Evolutionary conservation across 192 early-diverging fungal genomes (phyloP), one percentile per base, ranked within the genome.

Genomic region (Coemansia erecta): DNA sequence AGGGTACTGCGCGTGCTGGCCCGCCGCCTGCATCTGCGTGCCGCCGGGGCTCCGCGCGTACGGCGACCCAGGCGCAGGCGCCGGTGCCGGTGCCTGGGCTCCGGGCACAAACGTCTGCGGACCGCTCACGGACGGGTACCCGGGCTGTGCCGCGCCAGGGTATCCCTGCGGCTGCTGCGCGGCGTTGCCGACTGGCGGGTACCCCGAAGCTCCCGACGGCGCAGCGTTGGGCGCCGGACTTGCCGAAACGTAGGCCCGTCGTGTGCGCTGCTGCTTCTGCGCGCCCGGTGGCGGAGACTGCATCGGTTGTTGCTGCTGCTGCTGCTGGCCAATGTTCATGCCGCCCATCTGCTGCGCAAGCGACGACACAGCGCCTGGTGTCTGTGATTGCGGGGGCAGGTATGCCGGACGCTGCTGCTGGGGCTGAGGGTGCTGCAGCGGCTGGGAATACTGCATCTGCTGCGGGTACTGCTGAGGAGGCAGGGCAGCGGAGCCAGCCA

Each of bases 51-150:
- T 39, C 51, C 53, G 47, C 41, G 60, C 47, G 60, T 70, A 53
- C 24, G 70, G 60, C 43, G 73, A 40, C 17, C 46, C 63, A 48
- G 54, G 11, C n/a, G 46, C 46, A 15, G 67, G 47, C 64, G 44
- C 53, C 28, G 76, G 68, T 46, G 56, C 41, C 19, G 72, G 72
- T 40, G 62, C 70, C 40, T 58, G 63, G 5, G 63, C 69, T n/a
- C 69, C 77, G 2, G 77, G 77, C 21, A 78, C 70, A 66, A 72
- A 78, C 2, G 69, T 72, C 52, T 78, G 70, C 23, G 64, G 75
- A 2, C 69, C 75, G 17, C 54, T 24, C 35, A 66, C 39, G 2
- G 75, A 64, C 14, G 56, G 61, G 33, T 77, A 77, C 21, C 68
- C 74, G 2, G 56, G 45, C 26, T 24, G 53, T 8, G 50, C 42